phyloP scores from a whole-genome alignment of 116 monocot species.

The Posidonia oceanica region DNA sequence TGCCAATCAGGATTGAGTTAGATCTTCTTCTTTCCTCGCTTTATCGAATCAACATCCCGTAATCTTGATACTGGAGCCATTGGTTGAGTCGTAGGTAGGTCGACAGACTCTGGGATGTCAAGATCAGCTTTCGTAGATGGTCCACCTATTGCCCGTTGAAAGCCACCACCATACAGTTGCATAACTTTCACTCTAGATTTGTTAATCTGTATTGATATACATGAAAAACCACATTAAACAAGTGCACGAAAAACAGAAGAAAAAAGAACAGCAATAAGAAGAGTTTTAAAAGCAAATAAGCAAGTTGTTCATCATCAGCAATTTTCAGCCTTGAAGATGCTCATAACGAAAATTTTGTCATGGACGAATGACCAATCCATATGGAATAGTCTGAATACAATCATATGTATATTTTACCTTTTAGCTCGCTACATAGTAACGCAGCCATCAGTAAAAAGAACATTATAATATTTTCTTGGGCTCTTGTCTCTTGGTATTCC shows the following conservation, averaged over 20 bases:
- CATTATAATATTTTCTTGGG: no score
- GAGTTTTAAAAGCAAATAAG: neutral
- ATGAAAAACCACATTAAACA: no score
- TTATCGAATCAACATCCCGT: constrained; percentile 20
- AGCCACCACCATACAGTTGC: constrained; percentile 24
- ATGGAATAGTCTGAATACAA: neutral
- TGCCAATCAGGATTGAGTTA: neutral
- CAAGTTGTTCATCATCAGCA: neutral
- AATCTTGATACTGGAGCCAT: constrained; percentile 25
- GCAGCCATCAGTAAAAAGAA: no score
- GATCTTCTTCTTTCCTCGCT: constrained; percentile 10
- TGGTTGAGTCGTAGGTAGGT: constrained; percentile 27
- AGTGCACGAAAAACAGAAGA: neutral
- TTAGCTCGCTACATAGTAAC: no score
- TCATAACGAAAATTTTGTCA: no score
- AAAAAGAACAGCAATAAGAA: neutral
- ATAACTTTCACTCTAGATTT: constrained; percentile 43
- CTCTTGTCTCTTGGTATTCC: no score
- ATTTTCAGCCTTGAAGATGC: neutral
- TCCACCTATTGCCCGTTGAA: constrained; percentile 22
- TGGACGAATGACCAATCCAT: neutral
- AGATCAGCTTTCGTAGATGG: constrained; percentile 48
- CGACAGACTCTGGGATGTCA: constrained; percentile 87
- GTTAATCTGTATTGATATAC: constrained; percentile 38
- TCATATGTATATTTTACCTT: no score